These are phyloP conservation scores for Cutaneotrichosporon sp. DNA, from an alignment of 1,284 basidiomycete species.

Conservation along the genomic window DNA sequence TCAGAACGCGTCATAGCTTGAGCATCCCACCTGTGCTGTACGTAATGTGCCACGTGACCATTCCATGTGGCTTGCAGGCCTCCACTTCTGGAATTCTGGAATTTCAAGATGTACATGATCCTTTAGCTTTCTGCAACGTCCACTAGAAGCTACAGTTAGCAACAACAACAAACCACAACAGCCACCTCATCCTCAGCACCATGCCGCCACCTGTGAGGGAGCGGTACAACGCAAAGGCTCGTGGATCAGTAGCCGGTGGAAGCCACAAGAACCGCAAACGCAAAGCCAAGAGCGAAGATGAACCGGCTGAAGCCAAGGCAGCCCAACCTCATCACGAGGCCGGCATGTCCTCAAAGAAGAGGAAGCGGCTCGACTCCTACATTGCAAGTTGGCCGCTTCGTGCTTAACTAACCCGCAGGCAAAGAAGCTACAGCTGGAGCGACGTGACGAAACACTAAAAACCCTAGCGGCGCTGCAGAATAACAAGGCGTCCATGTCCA, in stretches of 20 bases:
- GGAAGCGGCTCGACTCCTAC: slow-evolving; percentile 48
- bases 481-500: slow-evolving; percentile 26
- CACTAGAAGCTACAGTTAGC: too few relatives aligned
- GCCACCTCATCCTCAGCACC: neutral
- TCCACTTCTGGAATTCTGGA: slow-evolving; percentile 6
- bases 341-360: slow-evolving; percentile 48
- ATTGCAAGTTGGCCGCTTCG: slow-evolving; percentile 48
- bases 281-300: slow-evolving; percentile 37
- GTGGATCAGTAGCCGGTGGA: slow-evolving; percentile 42
- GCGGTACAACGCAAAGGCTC: slow-evolving; percentile 46
- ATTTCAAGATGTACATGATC: neutral
- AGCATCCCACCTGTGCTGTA: neutral
- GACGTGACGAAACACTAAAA: slow-evolving; percentile 40
- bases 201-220: slow-evolving; percentile 41
- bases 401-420: slow-evolving; percentile 22
- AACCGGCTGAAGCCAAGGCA: slow-evolving; percentile 36
- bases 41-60: neutral
- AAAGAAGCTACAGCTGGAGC: slow-evolving; percentile 48
- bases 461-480: slow-evolving; percentile 34
- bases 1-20: slow-evolving; percentile 1
- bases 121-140: too few relatives aligned
- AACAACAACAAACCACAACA: slow-evolving; percentile 4
- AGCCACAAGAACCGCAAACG: slow-evolving; percentile 43
- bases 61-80: slow-evolving; percentile 8
- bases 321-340: slow-evolving; percentile 34